Base-by-base conservation (phyloP, 139 green algal species). In the Micractinium sp. region DNA sequence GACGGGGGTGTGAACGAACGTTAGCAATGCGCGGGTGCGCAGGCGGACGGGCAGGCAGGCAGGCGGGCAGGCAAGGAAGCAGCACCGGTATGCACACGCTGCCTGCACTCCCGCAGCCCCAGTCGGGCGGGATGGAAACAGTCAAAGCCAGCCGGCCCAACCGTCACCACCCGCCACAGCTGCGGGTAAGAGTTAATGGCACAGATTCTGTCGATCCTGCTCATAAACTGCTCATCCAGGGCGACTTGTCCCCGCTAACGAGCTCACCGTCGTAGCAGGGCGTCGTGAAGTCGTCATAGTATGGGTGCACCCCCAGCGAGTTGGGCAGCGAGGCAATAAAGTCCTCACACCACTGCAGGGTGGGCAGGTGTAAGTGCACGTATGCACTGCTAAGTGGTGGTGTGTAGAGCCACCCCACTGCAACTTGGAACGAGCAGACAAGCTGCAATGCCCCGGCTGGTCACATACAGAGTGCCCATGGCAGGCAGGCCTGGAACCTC, bases 231-330 rank as follows among this genome's bases (percentile, higher is more conserved):
- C n/a, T n/a, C n/a, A n/a, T n/a, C n/a, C 63, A 29, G 22, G 63
- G 63, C 63, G 16, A 73, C 23, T 73, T 73, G 63, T 29, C 23
- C 2, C 67, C 0, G 35, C 35, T 3, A 12, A 13, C 14, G 22
- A 29, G 1, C 80, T 56, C 56, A 71, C 81, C 85, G 22, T 89
- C 95, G 88, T 96, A 97, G 93, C 95, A 97, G 33, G 95, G 95
- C 31, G 89, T 85, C 38, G 87, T 93, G 92, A 97, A 97, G 90
- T 97, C 95, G 90, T 97, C 95, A 60, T 97, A 97, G 88, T 91
- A 94, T n/a, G 92, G 93, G 91, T 95, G 93, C 80, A 92, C 88
- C n/a, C 88, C 90, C 25, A 79, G 82, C 15, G 79, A 84, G 76
- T 90, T 90, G 15, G 93, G 91, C 83, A 95, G 93, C 25, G 93